Evolutionary conservation across 164 flowering plant species (phyloP), one percentile per base, ranked within the genome.

Genomic region (Stephania japonica): DNA sequence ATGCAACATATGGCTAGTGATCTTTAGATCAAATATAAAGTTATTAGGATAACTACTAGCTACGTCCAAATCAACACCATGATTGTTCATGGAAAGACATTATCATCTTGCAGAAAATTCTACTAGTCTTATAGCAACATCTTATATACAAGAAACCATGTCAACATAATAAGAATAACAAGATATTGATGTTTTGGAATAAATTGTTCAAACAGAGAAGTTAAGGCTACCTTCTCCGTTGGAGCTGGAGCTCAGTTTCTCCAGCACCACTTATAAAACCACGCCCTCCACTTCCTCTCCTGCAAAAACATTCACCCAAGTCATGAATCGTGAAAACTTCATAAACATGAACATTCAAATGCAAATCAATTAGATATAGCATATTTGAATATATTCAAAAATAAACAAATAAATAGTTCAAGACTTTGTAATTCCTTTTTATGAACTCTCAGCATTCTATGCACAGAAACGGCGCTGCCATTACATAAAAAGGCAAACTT

Each of bases 251-350:
- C 78, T 95, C 99, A 75, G 98, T 93, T 83, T 95, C 99, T 84
- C 99, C 99, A 70, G 98, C 98, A 84, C 99, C 99, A 82, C 99
- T 84, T 18, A 89, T 86, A 77, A 91, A 93, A 69, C 99, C 99
- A 47, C 86, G 93, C n/a, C 97, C 97, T 4, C 98, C 97, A 72
- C 94, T 87, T 82, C 94, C 99, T 87, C 94, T 91, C 97, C 98
- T 95, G 92, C 74, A 83, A 81, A 13, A 43, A 65, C 13, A 62
- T 50, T 43, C 59, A 76, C 24, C 68, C 42, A 74, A 13, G 64
- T 80, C 76, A 81, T 61, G 21, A 56, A 59, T 32, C 38, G 38
- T 32, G 38, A 32, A 4, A 32, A 32, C 38, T 32, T 32, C 38
- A 32, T 0, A 32, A 32, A 32, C 38, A 32, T 32, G 38, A 32